Evolutionary conservation across 2,329 filamentous ascomycete species (phyloP).

Genomic region (Daldinia eschscholtzii): DNA sequence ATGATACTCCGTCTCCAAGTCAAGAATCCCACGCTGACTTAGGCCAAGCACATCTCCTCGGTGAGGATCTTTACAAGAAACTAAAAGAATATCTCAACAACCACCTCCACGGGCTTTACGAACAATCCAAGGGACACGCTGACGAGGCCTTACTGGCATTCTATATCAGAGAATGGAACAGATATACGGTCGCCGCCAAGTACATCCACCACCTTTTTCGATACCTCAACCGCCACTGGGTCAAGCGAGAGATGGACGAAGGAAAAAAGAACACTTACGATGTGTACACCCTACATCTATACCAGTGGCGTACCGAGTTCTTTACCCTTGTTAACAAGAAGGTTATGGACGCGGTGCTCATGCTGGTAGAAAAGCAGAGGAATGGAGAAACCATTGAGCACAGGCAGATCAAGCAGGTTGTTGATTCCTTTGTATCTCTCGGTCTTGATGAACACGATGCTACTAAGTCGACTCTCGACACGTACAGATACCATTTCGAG

Average conservation of each 20-base stretch:
- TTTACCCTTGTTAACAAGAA: conserved; percentile 86
- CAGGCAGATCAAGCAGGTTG: conserved; percentile 94
- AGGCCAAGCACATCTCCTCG: conserved; percentile 83
- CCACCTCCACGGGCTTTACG: conserved; percentile 79
- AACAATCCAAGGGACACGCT: conserved; percentile 80
- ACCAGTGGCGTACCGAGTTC: conserved; percentile 93
- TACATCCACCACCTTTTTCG: conserved; percentile 98
- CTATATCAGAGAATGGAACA: conserved; percentile 96
- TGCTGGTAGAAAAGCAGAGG: conserved; percentile 95
- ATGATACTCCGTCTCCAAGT: conserved; percentile 30
- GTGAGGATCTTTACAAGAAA: conserved; percentile 95
- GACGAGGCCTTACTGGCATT: conserved; percentile 92
- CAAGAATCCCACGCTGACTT: conserved; percentile 39
- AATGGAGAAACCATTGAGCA: conserved; percentile 99
- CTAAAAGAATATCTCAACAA: conserved; percentile 85
- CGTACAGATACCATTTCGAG: conserved; percentile 94
- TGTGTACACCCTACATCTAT: conserved; percentile 95
- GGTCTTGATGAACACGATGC: conserved; percentile 94
- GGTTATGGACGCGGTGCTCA: conserved; percentile 95
- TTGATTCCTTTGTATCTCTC: conserved; percentile 95
- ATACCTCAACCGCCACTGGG: conserved; percentile 98
- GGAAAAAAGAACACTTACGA: conserved; percentile 99
- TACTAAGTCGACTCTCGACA: conserved; percentile 93
- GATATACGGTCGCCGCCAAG: conserved; percentile 94
- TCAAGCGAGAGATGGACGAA: conserved; percentile 98